Percentiles rank a stretch among this genome's conserved stretches.
Conservation (phyloP, 306 rosid species). For the Acacia crassicarpa region DNA sequence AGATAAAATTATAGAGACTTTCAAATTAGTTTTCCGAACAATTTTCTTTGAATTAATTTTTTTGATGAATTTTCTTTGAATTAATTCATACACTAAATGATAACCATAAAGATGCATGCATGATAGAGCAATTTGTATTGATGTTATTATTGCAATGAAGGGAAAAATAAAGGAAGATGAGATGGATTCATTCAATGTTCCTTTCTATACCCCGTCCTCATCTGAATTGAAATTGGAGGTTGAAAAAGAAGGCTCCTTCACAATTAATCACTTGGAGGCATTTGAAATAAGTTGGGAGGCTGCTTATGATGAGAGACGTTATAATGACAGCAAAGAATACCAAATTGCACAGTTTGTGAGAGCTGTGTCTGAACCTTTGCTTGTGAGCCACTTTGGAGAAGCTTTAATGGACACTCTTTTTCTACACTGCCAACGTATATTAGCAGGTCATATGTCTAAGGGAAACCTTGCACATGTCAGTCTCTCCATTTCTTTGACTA, state of each 20-base stretch:
- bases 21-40: no score
- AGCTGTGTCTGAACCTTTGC: slow-evolving; percentile 35
- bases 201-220: background rate
- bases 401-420: slow-evolving; percentile 31
- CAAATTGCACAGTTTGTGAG: slow-evolving; percentile 31
- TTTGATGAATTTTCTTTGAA: no score
- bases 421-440: background rate
- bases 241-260: background rate
- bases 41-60: no score
- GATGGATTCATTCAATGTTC: background rate
- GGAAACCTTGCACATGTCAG: slow-evolving; percentile 22
- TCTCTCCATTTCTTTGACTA: background rate
- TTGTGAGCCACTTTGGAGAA: slow-evolving; percentile 27
- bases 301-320: background rate
- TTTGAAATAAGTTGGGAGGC: background rate
- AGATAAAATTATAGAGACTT: no score
- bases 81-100: no score
- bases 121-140: background rate
- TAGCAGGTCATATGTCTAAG: slow-evolving; percentile 19
- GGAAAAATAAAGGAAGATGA: background rate
- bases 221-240: background rate
- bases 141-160: background rate
- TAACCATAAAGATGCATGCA: no score
- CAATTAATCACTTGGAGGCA: background rate
- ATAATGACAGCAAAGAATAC: background rate